phyloP scores from a whole-genome alignment of 2,329 filamentous ascomycete genomes.

The Penicillium freii region DNA sequence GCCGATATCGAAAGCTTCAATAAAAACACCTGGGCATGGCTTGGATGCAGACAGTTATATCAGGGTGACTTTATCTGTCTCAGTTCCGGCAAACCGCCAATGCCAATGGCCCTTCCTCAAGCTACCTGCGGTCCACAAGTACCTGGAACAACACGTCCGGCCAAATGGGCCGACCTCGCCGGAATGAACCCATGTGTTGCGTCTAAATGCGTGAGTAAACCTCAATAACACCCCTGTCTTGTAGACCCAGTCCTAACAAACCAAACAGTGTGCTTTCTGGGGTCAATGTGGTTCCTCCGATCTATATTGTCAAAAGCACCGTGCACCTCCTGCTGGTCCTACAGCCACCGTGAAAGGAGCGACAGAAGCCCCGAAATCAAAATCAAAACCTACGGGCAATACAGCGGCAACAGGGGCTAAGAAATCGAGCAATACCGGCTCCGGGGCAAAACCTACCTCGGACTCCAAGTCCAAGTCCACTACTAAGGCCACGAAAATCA shows the following conservation, averaged over 20 bases:
- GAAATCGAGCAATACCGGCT: neutral
- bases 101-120: conserved; percentile 40
- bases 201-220: neutral
- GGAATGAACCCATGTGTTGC: neutral
- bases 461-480: neutral
- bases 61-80: conserved; percentile 41
- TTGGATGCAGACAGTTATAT: conserved; percentile 38
- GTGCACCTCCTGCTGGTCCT: neutral
- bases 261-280: conserved; percentile 1
- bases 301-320: neutral
- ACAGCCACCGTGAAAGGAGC: conserved; percentile 2
- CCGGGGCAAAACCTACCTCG: neutral
- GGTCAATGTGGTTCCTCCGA: neutral
- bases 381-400: neutral
- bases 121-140: conserved; percentile 49
- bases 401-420: neutral
- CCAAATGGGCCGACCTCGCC: neutral
- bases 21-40: conserved; percentile 49
- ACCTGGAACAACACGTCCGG: conserved; percentile 33
- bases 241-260: neutral
- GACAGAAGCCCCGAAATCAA: neutral
- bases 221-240: too few relatives aligned
- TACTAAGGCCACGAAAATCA: neutral
- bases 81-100: conserved; percentile 41
- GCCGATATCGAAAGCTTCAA: conserved; percentile 42